Conservation (phyloP, 2,329 filamentous ascomycete genomes). For the Septoria petroselini region DNA sequence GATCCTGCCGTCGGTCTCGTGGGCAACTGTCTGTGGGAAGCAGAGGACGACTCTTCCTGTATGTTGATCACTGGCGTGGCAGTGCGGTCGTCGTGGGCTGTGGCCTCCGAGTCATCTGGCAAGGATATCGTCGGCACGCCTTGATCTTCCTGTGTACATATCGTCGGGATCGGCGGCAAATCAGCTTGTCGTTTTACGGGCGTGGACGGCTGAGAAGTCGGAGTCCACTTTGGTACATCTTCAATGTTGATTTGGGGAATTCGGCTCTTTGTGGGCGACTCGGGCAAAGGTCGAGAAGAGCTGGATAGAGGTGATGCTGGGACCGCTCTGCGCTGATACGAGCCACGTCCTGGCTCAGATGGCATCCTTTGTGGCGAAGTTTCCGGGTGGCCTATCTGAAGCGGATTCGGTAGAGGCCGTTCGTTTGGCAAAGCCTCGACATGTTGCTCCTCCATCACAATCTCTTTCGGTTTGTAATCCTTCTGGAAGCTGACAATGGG, state of each 20-base stretch:
- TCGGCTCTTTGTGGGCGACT: slow-evolving; percentile 12
- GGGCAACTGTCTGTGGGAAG: no score
- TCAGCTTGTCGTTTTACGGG: slow-evolving; percentile 4
- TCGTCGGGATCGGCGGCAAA: slow-evolving; percentile 46
- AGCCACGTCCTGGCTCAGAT: slow-evolving; percentile 4
- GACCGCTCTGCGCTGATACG: slow-evolving; percentile 1
- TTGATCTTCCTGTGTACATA: slow-evolving; percentile 50
- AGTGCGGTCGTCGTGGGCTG: slow-evolving; percentile 23
- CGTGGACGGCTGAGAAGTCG: slow-evolving; percentile 12
- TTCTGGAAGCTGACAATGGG: slow-evolving; percentile 97
- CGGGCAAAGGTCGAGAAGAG: slow-evolving; percentile 6
- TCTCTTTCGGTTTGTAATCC: slow-evolving; percentile 72
- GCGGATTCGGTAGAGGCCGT: not conserved
- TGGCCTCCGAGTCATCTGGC: slow-evolving; percentile 36
- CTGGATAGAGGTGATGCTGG: not conserved
- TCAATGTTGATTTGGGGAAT: slow-evolving; percentile 21
- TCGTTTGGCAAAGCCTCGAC: slow-evolving; percentile 23
- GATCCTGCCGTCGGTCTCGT: not conserved
- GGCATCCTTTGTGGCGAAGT: slow-evolving; percentile 3
- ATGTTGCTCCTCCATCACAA: slow-evolving; percentile 62
- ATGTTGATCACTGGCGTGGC: slow-evolving; percentile 28
- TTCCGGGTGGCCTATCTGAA: slow-evolving; percentile 9
- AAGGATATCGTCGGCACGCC: slow-evolving; percentile 33
- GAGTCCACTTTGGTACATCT: slow-evolving; percentile 19
- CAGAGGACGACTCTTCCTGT: slow-evolving; percentile 2